Conservation (phyloP, 2,329 filamentous ascomycete species). For the Fonsecaea multimorphosa region DNA sequence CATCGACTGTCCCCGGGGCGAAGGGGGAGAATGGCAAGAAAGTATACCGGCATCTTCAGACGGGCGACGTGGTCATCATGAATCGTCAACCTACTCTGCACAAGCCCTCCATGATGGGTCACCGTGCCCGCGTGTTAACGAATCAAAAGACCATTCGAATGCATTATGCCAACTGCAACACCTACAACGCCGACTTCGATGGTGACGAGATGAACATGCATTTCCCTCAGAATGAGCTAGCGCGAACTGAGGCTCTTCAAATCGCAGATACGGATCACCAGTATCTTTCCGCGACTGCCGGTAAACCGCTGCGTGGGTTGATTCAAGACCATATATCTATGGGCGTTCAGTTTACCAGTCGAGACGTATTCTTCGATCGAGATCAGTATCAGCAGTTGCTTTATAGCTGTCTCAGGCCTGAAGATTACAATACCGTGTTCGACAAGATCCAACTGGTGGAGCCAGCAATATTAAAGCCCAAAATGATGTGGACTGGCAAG, state of each 20-base stretch:
- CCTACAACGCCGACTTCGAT: constrained; percentile 99
- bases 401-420: constrained; percentile 86
- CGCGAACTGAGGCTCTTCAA: constrained; percentile 87
- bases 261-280: constrained; percentile 97
- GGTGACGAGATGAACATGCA: constrained; percentile 99
- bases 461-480: constrained; percentile 82
- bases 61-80: constrained; percentile 97
- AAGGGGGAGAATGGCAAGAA: constrained; percentile 89
- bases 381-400: constrained; percentile 93
- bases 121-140: constrained; percentile 86
- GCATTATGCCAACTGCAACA: constrained; percentile 99
- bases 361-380: constrained; percentile 87
- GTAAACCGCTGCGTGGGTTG: constrained; percentile 89
- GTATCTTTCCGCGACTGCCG: constrained; percentile 90
- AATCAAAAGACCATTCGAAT: constrained; percentile 98
- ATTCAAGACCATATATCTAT: constrained; percentile 99
- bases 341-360: constrained; percentile 85
- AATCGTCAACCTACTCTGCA: constrained; percentile 97
- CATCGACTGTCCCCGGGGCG: constrained; percentile 75
- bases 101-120: constrained; percentile 99
- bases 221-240: constrained; percentile 96
- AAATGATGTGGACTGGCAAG: constrained; percentile 89
- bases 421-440: constrained; percentile 83
- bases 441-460: constrained; percentile 81
- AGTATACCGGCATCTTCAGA: constrained; percentile 92